Percentiles rank a stretch among this genome's conserved stretches.
phyloP scores from a whole-genome alignment of 345 rosid species.

The Populus tremula region DNA sequence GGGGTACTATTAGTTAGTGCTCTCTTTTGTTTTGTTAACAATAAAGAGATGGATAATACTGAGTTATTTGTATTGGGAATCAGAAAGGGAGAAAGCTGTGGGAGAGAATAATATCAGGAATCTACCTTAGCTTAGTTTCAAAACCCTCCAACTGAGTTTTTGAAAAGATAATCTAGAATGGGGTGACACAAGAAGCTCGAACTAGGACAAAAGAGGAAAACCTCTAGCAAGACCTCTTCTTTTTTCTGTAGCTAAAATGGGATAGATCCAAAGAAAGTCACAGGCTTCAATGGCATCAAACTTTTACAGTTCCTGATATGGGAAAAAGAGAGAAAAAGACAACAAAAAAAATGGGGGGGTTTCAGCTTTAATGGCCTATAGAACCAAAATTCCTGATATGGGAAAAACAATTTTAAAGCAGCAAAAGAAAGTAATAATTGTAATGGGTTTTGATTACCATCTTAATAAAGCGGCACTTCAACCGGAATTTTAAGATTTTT shows the following conservation, averaged over 20 bases:
- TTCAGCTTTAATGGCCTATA: not conserved
- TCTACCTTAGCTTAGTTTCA: constrained; percentile 37
- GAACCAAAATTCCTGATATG: constrained; percentile 7
- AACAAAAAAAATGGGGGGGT: constrained; percentile 5
- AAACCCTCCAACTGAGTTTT: constrained; percentile 26
- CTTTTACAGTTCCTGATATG: constrained; percentile 23
- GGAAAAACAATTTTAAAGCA: not conserved
- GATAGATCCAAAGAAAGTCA: constrained; percentile 31
- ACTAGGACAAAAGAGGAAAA: constrained; percentile 14
- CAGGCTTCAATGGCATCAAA: constrained; percentile 31
- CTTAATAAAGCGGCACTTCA: not conserved
- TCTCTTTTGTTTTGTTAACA: not conserved
- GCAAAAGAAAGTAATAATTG: not conserved
- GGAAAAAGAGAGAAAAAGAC: constrained; percentile 10
- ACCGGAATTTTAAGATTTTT: too few relatives aligned
- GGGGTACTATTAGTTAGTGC: not conserved
- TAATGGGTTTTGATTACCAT: constrained; percentile 19
- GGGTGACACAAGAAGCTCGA: not conserved
- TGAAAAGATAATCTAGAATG: constrained; percentile 8
- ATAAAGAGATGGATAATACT: not conserved
- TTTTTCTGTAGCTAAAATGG: not conserved
- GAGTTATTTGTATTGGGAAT: constrained; percentile 27
- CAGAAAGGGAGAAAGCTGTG: constrained; percentile 14
- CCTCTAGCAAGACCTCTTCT: constrained; percentile 9
- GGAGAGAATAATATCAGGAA: constrained; percentile 49